These are phyloP conservation scores for Xanthoconium stramineum DNA, from an alignment of 768 basidiomycete species.

Conservation along the genomic window DNA sequence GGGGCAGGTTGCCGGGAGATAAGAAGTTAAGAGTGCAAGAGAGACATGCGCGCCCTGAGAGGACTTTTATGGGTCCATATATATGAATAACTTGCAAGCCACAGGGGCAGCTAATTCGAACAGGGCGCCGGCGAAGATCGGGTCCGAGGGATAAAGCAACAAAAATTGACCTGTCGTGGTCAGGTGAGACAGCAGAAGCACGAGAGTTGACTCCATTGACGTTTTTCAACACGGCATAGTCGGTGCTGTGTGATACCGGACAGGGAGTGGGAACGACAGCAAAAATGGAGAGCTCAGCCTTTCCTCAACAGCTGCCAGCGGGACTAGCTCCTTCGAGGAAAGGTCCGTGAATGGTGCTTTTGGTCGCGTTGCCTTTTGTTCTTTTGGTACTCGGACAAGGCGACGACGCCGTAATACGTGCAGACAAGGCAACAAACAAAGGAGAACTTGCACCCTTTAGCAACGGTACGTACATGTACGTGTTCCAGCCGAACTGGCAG, in stretches of 20 bases:
- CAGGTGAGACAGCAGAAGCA: constrained; percentile 12
- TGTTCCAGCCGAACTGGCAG: too few relatives aligned
- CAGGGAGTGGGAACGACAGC: constrained; percentile 8
- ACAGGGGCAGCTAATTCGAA: constrained; percentile 26
- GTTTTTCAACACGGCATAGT: background rate
- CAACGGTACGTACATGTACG: too few relatives aligned
- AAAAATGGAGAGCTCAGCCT: constrained; percentile 23
- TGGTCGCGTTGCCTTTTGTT: constrained; percentile 15
- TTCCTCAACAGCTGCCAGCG: constrained; percentile 10
- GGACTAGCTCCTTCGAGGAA: constrained; percentile 7
- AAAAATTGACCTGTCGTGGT: constrained; percentile 3
- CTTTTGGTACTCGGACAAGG: constrained; percentile 4
- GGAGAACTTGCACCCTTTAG: background rate
- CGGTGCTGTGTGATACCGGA: constrained; percentile 10
- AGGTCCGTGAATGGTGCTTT: constrained; percentile 1
- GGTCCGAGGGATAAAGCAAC: constrained; percentile 15
- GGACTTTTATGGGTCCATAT: constrained; percentile 32
- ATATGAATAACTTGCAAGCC: constrained; percentile 20
- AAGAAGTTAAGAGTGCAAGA: constrained; percentile 7
- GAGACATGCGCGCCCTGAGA: constrained; percentile 10
- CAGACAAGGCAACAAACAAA: background rate
- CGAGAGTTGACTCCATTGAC: background rate
- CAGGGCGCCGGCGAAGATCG: constrained; percentile 12
- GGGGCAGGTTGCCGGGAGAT: constrained; percentile 16
- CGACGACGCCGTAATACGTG: background rate